Conservation (phyloP, 371 early-diverging fungal species). For the Actinomortierella ambigua region DNA sequence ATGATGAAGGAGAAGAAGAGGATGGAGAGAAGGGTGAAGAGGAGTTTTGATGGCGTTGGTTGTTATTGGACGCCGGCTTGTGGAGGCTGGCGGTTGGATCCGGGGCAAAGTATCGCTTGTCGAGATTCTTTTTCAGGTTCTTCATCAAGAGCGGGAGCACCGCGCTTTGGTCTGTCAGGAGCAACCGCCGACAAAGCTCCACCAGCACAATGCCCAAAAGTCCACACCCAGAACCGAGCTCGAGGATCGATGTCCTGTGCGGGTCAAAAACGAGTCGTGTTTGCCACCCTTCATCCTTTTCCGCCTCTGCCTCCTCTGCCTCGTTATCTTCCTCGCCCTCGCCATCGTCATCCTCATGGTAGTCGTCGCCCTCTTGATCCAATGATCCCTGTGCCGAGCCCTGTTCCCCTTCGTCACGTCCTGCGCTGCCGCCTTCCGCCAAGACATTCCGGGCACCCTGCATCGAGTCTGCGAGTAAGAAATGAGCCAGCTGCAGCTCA, state of each 20-base stretch:
- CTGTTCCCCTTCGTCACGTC: background rate
- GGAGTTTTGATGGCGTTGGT: background rate
- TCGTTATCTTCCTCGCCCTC: slow-evolving; percentile 10
- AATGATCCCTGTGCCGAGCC: background rate
- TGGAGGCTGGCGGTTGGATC: slow-evolving; percentile 1
- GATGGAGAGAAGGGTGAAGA: background rate
- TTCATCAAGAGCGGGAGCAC: slow-evolving; percentile 36
- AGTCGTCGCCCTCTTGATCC: background rate
- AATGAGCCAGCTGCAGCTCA: slow-evolving; percentile 1
- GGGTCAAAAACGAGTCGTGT: slow-evolving; percentile 23
- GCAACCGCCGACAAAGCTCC: slow-evolving; percentile 26
- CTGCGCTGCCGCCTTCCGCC: background rate
- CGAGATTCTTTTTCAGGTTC: slow-evolving; percentile 35
- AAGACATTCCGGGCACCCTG: too few species aligned
- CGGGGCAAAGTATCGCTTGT: slow-evolving; percentile 38
- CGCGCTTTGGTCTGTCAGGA: slow-evolving; percentile 39
- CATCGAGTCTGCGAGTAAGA: too few species aligned
- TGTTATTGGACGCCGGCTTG: background rate
- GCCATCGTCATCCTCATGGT: slow-evolving; percentile 6
- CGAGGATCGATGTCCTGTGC: slow-evolving; percentile 25
- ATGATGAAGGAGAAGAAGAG: too few species aligned
- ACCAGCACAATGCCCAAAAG: slow-evolving; percentile 41
- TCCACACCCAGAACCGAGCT: slow-evolving; percentile 45
- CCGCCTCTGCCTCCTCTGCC: background rate
- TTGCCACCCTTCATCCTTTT: slow-evolving; percentile 2